A percentile compares a stretch with the other conserved stretches of the same genome.
These are phyloP conservation scores for Erysimum cheiri DNA, from an alignment of 441 rosid species.

Conservation along the genomic window DNA sequence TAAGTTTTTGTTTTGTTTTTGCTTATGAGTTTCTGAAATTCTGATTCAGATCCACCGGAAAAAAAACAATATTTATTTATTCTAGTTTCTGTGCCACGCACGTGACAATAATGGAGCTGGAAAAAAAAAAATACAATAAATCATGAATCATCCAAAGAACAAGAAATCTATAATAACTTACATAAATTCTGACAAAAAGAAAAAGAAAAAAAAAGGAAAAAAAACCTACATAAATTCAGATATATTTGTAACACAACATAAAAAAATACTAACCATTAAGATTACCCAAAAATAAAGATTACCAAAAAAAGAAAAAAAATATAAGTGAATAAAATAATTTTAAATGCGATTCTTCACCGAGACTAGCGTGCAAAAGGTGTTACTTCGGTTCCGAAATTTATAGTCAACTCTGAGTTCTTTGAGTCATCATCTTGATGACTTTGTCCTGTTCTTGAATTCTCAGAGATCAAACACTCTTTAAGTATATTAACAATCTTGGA, in stretches of 20 bases:
- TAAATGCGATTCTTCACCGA: not conserved
- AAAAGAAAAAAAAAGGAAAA: no score
- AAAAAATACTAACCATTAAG: no score
- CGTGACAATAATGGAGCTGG: slow-evolving; percentile 29
- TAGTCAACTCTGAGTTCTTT: slow-evolving; percentile 24
- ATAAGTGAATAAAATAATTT: no score
- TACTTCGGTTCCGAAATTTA: slow-evolving; percentile 19
- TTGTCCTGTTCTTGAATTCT: slow-evolving; percentile 18
- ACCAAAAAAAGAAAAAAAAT: no score
- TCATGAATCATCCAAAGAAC: not conserved
- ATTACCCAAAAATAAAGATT: not conserved
- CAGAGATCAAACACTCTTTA: slow-evolving; percentile 50
- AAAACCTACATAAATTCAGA: no score
- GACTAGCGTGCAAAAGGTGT: slow-evolving; percentile 40
- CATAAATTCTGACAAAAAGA: no score
- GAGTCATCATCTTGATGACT: slow-evolving; percentile 29
- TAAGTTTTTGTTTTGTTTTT: not conserved
- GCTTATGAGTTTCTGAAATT: not conserved
- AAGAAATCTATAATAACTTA: not conserved
- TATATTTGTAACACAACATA: no score
- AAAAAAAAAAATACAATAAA: not conserved
- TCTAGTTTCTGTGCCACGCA: slow-evolving; percentile 26
- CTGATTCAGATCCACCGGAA: slow-evolving; percentile 32
- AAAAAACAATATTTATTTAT: not conserved
- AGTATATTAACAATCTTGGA: slow-evolving; percentile 48